These are phyloP conservation scores for Papiliotrema flavescens DNA, from an alignment of 1,284 basidiomycete genomes.

Conservation along the genomic window DNA sequence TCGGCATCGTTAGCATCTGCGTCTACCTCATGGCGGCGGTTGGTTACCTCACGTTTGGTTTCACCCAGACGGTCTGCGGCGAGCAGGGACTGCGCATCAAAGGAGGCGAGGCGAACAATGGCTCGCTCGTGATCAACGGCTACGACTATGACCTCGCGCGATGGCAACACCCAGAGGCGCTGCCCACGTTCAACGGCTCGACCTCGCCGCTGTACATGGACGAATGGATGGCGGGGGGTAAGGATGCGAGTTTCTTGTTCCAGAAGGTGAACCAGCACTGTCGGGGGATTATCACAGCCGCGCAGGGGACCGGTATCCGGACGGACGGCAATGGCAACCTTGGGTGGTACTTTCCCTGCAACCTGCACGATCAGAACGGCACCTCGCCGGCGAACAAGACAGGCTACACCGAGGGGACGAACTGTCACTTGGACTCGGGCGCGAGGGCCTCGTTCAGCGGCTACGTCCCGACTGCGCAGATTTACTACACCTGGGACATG, in stretches of 20 bases:
- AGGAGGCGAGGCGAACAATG: slow-evolving; percentile 69
- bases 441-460: slow-evolving; percentile 56
- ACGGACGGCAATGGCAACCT: slow-evolving; percentile 49
- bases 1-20: slow-evolving; percentile 84
- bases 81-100: slow-evolving; percentile 75
- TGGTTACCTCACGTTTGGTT: slow-evolving; percentile 99
- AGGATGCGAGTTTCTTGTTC: slow-evolving; percentile 91
- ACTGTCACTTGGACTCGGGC: slow-evolving; percentile 66
- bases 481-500: slow-evolving; percentile 91
- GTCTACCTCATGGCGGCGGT: slow-evolving; percentile 80
- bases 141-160: slow-evolving; percentile 85
- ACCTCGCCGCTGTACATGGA: slow-evolving; percentile 79
- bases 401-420: slow-evolving; percentile 60
- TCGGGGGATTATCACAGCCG: slow-evolving; percentile 67
- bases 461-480: slow-evolving; percentile 65
- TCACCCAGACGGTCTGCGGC: slow-evolving; percentile 91
- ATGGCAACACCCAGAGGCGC: slow-evolving; percentile 72
- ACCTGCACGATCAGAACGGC: slow-evolving; percentile 73
- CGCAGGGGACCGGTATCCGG: slow-evolving; percentile 64
- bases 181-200: slow-evolving; percentile 64
- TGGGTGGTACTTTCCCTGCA: slow-evolving; percentile 94
- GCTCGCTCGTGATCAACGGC: slow-evolving; percentile 88
- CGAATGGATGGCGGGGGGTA: slow-evolving; percentile 71
- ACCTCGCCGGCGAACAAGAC: slow-evolving; percentile 63
- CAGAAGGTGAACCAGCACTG: slow-evolving; percentile 86